Percentiles rank a stretch among this genome's conserved stretches.
Evolutionary conservation across 73 alveolate species (phyloP).

Genomic region (Urostyla sp.): DNA sequence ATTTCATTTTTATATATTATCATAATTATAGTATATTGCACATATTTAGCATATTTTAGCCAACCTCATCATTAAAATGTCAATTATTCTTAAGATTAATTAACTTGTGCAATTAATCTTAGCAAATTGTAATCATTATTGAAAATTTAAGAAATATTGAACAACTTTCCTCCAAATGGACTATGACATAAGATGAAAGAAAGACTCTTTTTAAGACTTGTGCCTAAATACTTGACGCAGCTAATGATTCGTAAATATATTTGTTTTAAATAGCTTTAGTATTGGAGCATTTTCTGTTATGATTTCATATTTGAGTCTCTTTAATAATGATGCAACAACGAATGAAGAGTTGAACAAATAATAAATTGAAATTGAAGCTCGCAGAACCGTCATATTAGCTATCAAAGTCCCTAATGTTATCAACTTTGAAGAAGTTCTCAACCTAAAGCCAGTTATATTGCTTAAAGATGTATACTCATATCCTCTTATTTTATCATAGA

Average conservation of each 20-base stretch:
- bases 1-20: neutral
- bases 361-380: constrained; percentile 29
- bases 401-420: constrained; percentile 58
- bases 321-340: neutral
- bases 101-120: constrained; percentile 8
- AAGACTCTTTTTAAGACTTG: constrained; percentile 9
- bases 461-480: constrained; percentile 1
- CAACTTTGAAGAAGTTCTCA: constrained; percentile 50
- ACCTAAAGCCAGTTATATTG: constrained; percentile 50
- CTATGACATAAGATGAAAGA: constrained; percentile 5
- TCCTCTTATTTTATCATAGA: neutral
- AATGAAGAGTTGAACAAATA: neutral
- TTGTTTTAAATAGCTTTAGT: neutral
- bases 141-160: constrained; percentile 50
- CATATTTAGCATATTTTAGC: constrained; percentile 35
- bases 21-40: constrained; percentile 2
- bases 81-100: constrained; percentile 23
- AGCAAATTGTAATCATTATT: constrained; percentile 28
- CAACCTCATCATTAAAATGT: constrained; percentile 2
- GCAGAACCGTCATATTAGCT: constrained; percentile 31
- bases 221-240: constrained; percentile 25
- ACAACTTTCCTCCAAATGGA: constrained; percentile 54
- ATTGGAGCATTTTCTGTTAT: constrained; percentile 50
- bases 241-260: constrained; percentile 10
- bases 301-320: constrained; percentile 26